Percentiles rank a stretch among this genome's conserved stretches.
Evolutionary conservation across 805 yeast genomes (phyloP).

Genomic region (Candida berthetii): DNA sequence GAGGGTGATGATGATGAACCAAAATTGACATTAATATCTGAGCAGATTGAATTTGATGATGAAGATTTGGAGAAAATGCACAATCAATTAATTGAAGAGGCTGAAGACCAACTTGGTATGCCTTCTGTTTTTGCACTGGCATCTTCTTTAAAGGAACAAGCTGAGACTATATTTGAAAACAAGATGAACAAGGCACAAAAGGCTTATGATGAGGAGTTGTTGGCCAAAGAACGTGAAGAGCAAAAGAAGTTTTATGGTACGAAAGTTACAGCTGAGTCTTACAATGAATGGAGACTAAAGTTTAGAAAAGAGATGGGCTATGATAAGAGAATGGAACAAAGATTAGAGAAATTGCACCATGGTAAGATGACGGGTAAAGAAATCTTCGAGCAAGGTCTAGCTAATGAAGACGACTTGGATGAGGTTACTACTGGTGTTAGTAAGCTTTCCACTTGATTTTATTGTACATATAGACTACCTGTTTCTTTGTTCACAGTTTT

Average conservation of each 20-base stretch:
- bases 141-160: conserved; percentile 73
- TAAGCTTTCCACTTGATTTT: background rate
- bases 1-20: conserved; percentile 44
- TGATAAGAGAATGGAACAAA: conserved; percentile 48
- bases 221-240: conserved; percentile 70
- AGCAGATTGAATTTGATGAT: conserved; percentile 46
- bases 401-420: conserved; percentile 56
- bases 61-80: conserved; percentile 38
- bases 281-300: conserved; percentile 58
- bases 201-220: conserved; percentile 49
- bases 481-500: too few species aligned
- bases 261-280: conserved; percentile 76
- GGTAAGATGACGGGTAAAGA: conserved; percentile 85
- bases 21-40: conserved; percentile 48
- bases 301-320: conserved; percentile 72
- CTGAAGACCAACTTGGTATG: conserved; percentile 79
- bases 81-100: conserved; percentile 44
- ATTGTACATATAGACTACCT: too few species aligned
- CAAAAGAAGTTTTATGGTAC: conserved; percentile 91
- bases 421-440: conserved; percentile 23
- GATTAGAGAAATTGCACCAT: conserved; percentile 52
- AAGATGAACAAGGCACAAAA: conserved; percentile 50
- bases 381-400: conserved; percentile 87
- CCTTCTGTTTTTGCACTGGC: conserved; percentile 84
- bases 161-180: conserved; percentile 60